These are phyloP conservation scores for Trichoderma parareesei DNA, from an alignment of 495 filamentous ascomycete species.

Conservation along the genomic window DNA sequence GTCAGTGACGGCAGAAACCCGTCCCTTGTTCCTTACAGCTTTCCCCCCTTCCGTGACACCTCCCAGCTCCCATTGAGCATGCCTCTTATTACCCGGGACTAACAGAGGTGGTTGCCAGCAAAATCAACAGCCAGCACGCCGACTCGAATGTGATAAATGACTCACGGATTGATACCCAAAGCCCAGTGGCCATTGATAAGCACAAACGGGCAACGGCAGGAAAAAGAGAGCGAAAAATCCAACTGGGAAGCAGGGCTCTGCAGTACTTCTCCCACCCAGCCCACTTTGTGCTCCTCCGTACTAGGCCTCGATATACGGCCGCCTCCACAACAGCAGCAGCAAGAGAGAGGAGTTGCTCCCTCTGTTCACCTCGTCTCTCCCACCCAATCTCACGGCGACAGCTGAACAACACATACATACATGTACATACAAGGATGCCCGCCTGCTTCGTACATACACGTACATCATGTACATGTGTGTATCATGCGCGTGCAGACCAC, in stretches of 20 bases:
- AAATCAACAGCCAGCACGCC: not conserved
- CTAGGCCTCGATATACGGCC: conserved; percentile 8
- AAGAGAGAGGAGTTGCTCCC: not conserved
- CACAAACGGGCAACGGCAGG: not conserved
- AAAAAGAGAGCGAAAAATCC: not conserved
- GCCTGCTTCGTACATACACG: not conserved
- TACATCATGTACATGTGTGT: not conserved
- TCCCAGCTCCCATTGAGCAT: not conserved
- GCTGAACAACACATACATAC: conserved; percentile 10
- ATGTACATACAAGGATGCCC: not conserved
- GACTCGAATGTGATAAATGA: not conserved
- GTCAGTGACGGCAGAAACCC: not conserved
- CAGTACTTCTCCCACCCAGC: not conserved
- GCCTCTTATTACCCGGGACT: not conserved
- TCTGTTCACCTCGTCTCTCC: not conserved
- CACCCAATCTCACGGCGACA: not conserved
- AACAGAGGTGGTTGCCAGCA: conserved; percentile 11
- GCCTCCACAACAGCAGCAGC: not conserved
- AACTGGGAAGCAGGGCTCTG: not conserved
- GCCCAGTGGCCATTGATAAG: not conserved
- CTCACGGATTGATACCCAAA: conserved; percentile 7
- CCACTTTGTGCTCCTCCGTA: not conserved
- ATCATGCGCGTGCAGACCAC: not conserved
- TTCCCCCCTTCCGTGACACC: not conserved
- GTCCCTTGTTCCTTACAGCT: not conserved